Conservation (phyloP, 2,329 filamentous ascomycete species). For the Ceratocystis cacaofunesta region DNA sequence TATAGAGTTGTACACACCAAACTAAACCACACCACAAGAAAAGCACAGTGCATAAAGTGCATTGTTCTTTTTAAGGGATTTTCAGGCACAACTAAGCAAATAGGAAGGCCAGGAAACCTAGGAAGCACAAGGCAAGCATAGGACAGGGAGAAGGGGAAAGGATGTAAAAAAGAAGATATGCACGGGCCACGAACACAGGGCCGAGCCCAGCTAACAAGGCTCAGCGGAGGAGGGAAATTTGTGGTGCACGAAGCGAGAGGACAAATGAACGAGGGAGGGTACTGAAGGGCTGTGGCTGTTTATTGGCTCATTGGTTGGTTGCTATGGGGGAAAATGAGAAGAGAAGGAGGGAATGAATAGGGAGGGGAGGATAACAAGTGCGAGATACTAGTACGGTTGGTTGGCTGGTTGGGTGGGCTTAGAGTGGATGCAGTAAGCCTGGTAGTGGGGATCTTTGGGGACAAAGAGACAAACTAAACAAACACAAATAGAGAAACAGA, state of each 20-base stretch:
- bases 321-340: not conserved
- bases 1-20: too few relatives aligned
- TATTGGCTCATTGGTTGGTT: not conserved
- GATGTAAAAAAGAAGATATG: not conserved
- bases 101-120: not conserved
- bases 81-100: not conserved
- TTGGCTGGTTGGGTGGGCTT: not conserved
- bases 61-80: not conserved
- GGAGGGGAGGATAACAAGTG: not conserved
- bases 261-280: not conserved
- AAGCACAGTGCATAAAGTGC: not conserved
- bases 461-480: not conserved
- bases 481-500: too few relatives aligned
- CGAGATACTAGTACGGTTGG: not conserved
- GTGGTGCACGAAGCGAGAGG: not conserved
- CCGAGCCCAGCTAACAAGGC: not conserved
- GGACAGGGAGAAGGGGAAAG: not conserved
- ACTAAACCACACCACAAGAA: not conserved
- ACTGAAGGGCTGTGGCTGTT: not conserved
- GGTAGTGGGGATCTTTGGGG: not conserved
- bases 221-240: not conserved
- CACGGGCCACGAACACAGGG: not conserved
- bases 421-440: not conserved
- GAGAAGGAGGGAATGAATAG: not conserved
- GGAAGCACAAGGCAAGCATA: not conserved